Evolutionary conservation across 257 asterid genomes (phyloP), one percentile per base, ranked within the genome.

Genomic region (Scutellaria barbata): DNA sequence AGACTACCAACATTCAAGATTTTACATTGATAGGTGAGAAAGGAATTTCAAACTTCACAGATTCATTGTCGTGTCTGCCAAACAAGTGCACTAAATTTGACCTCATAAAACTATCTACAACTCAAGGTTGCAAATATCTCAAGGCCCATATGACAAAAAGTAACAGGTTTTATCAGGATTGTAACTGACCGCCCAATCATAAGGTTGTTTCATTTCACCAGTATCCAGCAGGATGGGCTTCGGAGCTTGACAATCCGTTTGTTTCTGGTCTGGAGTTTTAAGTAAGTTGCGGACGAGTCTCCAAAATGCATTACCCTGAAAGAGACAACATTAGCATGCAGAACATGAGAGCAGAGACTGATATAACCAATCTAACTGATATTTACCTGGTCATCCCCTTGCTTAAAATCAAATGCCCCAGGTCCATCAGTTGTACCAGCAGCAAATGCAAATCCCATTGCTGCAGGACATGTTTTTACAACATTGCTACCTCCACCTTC

Each of bases 381-480:
- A 73, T 51, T 65, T 81, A 92, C 99, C 88, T 81, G 68, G 81
- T 87, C 74, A 84, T 95, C 99, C 47, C 99, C 99, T 82, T 95
- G 98, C 80, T 78, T 92, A 79, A 95, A 95, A 85, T 95, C 98
- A 80, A 95, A 95, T 79, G 99, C 99, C 73, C 99, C 99, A 14
- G 99, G 99, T 54, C 99, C 99, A 79, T 95, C 99, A 39, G 99
- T 95, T 72, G 99, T 95, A 73, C 99, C 99, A 55, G 99, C 99
- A 72, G 99, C 99, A 83, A 95, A 95, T 47, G 90, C 96, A 82
- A 95, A 95, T 13, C 99, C 99, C 99, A 95, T 89, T 8, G 99
- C 96, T 10, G 99, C 98, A 63, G 99, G 97, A 79, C 99, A 95
- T 40, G 99, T 95, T 79, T 84, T 89, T 13, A 85, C 90, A 43